These are phyloP conservation scores for Ramularia endophylla DNA, from an alignment of 2,329 filamentous ascomycete genomes.

Conservation along the genomic window DNA sequence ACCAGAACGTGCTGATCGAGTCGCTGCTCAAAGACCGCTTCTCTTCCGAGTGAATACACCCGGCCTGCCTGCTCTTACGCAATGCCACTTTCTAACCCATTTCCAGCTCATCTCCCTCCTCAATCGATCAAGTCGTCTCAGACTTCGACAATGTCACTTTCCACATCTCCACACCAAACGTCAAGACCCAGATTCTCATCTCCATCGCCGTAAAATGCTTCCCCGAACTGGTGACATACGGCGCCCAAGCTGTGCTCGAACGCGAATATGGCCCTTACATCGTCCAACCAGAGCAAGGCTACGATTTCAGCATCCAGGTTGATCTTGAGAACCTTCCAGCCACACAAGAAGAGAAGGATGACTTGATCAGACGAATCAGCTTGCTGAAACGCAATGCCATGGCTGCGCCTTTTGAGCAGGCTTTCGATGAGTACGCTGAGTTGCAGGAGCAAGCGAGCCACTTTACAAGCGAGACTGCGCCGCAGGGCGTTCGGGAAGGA, in stretches of 20 bases:
- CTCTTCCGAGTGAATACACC: slow-evolving; percentile 35
- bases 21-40: slow-evolving; percentile 93
- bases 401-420: slow-evolving; percentile 96
- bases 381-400: slow-evolving; percentile 97
- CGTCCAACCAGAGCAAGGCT: slow-evolving; percentile 78
- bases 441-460: slow-evolving; percentile 83
- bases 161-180: slow-evolving; percentile 93
- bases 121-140: slow-evolving; percentile 96
- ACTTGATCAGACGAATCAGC: slow-evolving; percentile 78
- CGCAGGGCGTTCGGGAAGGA: slow-evolving; percentile 82
- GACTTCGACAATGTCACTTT: slow-evolving; percentile 99
- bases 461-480: slow-evolving; percentile 89
- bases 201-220: slow-evolving; percentile 96
- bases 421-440: slow-evolving; percentile 86
- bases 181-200: slow-evolving; percentile 88
- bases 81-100: slow-evolving; percentile 25
- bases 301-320: slow-evolving; percentile 90
- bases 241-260: slow-evolving; percentile 83
- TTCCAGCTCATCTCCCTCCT: slow-evolving; percentile 69
- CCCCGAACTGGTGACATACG: slow-evolving; percentile 85
- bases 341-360: slow-evolving; percentile 78
- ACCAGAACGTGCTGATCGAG: slow-evolving; percentile 97
- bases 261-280: slow-evolving; percentile 94
- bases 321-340: slow-evolving; percentile 83
- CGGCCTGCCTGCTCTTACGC: not conserved